These are phyloP conservation scores for Pythium rishiriense DNA, from an alignment of 352 stramenopile genomes.

Conservation along the genomic window DNA sequence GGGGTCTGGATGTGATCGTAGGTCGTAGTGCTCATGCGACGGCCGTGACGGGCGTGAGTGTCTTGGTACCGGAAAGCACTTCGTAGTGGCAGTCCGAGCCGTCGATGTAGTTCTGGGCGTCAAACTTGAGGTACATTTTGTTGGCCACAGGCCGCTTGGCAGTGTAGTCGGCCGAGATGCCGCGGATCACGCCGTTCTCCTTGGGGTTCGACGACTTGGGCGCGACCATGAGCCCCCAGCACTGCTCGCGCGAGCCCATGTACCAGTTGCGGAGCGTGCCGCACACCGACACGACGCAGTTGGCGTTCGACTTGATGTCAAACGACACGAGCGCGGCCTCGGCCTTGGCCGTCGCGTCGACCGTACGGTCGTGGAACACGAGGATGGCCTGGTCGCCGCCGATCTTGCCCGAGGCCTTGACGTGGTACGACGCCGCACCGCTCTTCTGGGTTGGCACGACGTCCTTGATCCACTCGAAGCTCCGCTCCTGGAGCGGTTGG, in stretches of 20 bases:
- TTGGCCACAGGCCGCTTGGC: conserved; percentile 45
- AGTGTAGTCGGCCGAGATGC: conserved; percentile 68
- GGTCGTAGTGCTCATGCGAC: not conserved
- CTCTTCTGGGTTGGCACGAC: conserved; percentile 22
- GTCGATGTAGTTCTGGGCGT: conserved; percentile 76
- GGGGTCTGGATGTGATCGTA: not conserved
- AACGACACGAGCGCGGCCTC: conserved; percentile 72
- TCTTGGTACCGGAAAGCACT: conserved; percentile 66
- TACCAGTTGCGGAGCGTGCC: conserved; percentile 65
- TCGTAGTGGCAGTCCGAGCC: conserved; percentile 66
- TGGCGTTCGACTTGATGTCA: conserved; percentile 60
- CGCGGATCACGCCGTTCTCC: conserved; percentile 65
- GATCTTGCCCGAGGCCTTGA: conserved; percentile 55
- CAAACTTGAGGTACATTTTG: conserved; percentile 81
- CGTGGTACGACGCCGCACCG: conserved; percentile 5
- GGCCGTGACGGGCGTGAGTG: conserved; percentile 1
- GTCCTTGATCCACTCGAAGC: conserved; percentile 43
- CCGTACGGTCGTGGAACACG: conserved; percentile 62
- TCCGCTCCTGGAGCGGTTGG: conserved; percentile 32
- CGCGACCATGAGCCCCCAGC: conserved; percentile 72
- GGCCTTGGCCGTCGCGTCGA: conserved; percentile 31
- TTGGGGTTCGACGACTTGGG: conserved; percentile 51
- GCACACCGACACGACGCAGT: conserved; percentile 79
- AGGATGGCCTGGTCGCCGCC: conserved; percentile 64
- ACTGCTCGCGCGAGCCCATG: conserved; percentile 59